These are phyloP conservation scores for Ceratobasidium sp. DNA, from an alignment of 1,284 basidiomycete genomes.

Conservation along the genomic window DNA sequence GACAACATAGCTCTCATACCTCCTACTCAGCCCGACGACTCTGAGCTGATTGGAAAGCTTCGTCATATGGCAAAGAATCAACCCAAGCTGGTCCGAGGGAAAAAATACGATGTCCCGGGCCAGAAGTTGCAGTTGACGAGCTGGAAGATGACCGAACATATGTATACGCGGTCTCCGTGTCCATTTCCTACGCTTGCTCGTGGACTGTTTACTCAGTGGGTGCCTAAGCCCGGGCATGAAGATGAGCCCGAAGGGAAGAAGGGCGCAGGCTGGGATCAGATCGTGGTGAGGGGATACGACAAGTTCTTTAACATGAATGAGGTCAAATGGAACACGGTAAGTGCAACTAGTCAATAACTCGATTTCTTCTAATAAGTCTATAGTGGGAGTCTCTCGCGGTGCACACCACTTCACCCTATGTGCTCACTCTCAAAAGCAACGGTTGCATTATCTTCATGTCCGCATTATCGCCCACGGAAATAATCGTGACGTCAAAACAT, in stretches of 20 bases:
- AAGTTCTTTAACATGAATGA: constrained; percentile 99
- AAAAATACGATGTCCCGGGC: constrained; percentile 70
- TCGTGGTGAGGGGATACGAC: constrained; percentile 94
- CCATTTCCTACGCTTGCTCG: constrained; percentile 93
- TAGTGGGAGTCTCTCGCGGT: constrained; percentile 84
- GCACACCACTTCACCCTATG: constrained; percentile 85
- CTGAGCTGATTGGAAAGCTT: constrained; percentile 69
- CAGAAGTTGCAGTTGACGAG: constrained; percentile 72
- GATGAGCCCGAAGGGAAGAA: constrained; percentile 50
- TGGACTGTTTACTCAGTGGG: constrained; percentile 81
- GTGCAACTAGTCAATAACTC: constrained; percentile 54
- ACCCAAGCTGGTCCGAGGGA: constrained; percentile 72
- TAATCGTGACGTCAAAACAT: constrained; percentile 95
- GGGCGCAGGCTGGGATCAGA: constrained; percentile 67
- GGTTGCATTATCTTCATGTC: constrained; percentile 98
- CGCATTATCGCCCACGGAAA: constrained; percentile 78
- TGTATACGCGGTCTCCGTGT: constrained; percentile 88
- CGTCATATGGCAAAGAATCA: constrained; percentile 65
- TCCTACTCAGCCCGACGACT: constrained; percentile 28
- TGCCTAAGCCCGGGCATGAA: constrained; percentile 56
- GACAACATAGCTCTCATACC: not conserved
- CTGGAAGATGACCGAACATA: constrained; percentile 97
- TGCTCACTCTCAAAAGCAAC: constrained; percentile 94
- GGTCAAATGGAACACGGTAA: constrained; percentile 92
- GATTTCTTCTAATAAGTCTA: not conserved